Evolutionary conservation across 805 yeast species (phyloP).

Genomic region (Limtongia smithiae): DNA sequence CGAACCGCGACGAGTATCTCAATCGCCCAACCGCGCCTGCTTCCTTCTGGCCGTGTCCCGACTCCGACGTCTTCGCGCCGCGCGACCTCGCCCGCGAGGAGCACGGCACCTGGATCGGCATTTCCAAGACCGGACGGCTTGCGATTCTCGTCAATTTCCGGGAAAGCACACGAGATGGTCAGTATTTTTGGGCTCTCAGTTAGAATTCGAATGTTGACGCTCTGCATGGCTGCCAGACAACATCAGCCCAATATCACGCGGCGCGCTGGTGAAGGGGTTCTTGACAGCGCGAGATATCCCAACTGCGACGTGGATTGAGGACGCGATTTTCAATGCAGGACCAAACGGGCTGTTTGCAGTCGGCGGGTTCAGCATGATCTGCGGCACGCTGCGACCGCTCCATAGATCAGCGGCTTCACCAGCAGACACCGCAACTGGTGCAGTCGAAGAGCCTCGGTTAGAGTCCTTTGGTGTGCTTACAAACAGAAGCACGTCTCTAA

Average conservation of each 20-base stretch:
- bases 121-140: constrained; percentile 53
- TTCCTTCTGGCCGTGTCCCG: constrained; percentile 36
- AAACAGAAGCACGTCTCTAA: constrained; percentile 16
- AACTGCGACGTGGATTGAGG: constrained; percentile 48
- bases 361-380: constrained; percentile 63
- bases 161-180: constrained; percentile 41
- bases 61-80: constrained; percentile 43
- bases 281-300: constrained; percentile 37
- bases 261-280: constrained; percentile 48
- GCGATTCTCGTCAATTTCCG: constrained; percentile 75
- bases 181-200: not conserved
- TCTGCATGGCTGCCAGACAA: constrained; percentile 1
- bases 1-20: constrained; percentile 86
- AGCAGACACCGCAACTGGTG: not conserved
- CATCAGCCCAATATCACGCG: constrained; percentile 47
- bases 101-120: constrained; percentile 92
- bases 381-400: constrained; percentile 45
- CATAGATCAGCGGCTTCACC: constrained; percentile 17
- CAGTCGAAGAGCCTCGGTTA: constrained; percentile 14
- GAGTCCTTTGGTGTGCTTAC: constrained; percentile 35
- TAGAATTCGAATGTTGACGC: not conserved
- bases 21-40: constrained; percentile 68
- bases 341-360: constrained; percentile 39
- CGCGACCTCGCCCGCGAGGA: constrained; percentile 66
- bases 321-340: constrained; percentile 31